These are phyloP conservation scores for Fomitopsis betulina DNA, from an alignment of 1,284 basidiomycete genomes.

Conservation along the genomic window DNA sequence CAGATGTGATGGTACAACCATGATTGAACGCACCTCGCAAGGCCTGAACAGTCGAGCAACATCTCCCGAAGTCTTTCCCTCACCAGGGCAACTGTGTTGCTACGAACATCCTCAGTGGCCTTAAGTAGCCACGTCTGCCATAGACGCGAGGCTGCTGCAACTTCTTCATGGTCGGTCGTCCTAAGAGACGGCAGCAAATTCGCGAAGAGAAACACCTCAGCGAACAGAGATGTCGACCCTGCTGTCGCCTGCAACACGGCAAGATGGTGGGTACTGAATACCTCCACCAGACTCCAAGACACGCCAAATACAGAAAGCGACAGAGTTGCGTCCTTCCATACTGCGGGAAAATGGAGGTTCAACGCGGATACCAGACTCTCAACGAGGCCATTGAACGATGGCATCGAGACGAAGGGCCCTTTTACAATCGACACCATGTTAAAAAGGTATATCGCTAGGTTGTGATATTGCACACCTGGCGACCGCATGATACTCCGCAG, in stretches of 20 bases:
- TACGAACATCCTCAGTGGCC: constrained; percentile 18
- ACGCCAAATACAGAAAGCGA: constrained; percentile 10
- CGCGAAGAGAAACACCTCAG: constrained; percentile 43
- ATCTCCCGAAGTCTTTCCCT: constrained; percentile 38
- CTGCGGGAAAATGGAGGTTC: constrained; percentile 30
- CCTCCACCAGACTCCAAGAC: constrained; percentile 33
- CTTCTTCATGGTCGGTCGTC: constrained; percentile 9
- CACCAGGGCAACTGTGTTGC: constrained; percentile 29
- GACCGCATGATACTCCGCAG: constrained; percentile 32
- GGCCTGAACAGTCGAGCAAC: constrained; percentile 30
- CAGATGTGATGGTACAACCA: neutral
- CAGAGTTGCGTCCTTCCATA: constrained; percentile 27
- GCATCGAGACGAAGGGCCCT: constrained; percentile 35
- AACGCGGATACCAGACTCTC: constrained; percentile 34
- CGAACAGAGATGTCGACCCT: constrained; percentile 26
- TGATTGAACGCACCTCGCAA: constrained; percentile 25
- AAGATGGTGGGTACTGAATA: constrained; percentile 23
- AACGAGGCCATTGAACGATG: constrained; percentile 31
- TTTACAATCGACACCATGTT: neutral
- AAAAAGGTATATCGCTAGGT: neutral
- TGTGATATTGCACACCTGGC: constrained; percentile 26
- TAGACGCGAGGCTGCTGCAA: constrained; percentile 14
- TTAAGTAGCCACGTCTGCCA: constrained; percentile 19
- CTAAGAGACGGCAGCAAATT: constrained; percentile 39
- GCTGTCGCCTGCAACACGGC: constrained; percentile 5